Conservation (phyloP, 371 early-diverging fungal genomes). For the Apophysomyces trapeziformis region DNA sequence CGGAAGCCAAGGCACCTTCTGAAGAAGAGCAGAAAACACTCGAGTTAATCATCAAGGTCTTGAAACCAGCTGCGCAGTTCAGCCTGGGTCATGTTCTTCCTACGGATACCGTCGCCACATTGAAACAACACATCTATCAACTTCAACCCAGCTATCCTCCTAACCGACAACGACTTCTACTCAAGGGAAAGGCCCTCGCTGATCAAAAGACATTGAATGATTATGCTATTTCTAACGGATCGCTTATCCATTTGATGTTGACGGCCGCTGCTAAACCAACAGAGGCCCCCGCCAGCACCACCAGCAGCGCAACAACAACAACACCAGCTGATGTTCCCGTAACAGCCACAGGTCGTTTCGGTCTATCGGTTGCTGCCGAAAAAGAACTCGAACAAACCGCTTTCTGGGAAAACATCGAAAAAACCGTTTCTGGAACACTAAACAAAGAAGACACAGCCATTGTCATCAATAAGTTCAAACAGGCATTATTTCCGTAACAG, state of each 20-base stretch:
- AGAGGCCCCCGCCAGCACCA: constrained; percentile 37
- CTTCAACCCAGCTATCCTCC: constrained; percentile 39
- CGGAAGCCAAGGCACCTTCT: background rate
- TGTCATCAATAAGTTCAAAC: constrained; percentile 18
- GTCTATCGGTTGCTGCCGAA: constrained; percentile 35
- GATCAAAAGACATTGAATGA: constrained; percentile 61
- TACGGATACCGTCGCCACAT: constrained; percentile 37
- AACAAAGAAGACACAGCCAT: constrained; percentile 19
- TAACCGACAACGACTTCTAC: constrained; percentile 58
- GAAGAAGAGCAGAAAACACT: constrained; percentile 10
- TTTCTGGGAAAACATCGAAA: constrained; percentile 41
- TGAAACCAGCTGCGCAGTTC: constrained; percentile 52
- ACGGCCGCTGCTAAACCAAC: constrained; percentile 46
- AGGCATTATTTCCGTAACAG: constrained; percentile 1
- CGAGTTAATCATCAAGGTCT: constrained; percentile 42
- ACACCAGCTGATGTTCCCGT: constrained; percentile 24
- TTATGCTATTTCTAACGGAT: constrained; percentile 46
- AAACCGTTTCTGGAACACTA: constrained; percentile 19
- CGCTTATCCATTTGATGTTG: constrained; percentile 58
- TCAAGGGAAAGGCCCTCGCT: constrained; percentile 66
- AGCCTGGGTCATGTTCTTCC: constrained; percentile 30
- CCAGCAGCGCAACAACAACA: constrained; percentile 27
- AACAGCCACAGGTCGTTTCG: constrained; percentile 29
- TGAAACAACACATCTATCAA: constrained; percentile 54
- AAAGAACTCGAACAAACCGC: constrained; percentile 31